Base-by-base conservation (phyloP, 345 rosid species). In the Corymbia maculata region DNA sequence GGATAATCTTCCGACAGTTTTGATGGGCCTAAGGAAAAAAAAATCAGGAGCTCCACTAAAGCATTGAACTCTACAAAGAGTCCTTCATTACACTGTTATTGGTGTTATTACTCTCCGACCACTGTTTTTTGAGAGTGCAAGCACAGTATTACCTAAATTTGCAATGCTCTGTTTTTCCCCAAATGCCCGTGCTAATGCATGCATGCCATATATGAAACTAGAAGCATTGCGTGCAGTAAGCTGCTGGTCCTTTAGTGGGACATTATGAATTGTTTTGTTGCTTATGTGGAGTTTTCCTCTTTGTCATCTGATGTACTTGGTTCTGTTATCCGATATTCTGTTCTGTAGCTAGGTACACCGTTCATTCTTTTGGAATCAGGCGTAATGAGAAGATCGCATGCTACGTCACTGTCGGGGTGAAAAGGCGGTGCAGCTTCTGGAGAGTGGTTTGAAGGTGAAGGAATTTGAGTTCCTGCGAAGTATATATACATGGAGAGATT, bases 391-490 rank as follows among this genome's bases (percentile, higher is more conserved):
- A 94, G 91, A 94, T 95, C 10, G 96, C 96, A 9, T 95, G 98
- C 92, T 94, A 95, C 79, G 96, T 95, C 13, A 94, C 96, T 42
- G 98, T 94, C 15, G 96, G 70, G 96, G 96, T 21, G 98, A 95
- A 44, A 95, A 95, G 89, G 97, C 97, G 24, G 94, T 95, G 98
- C 97, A 95, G 90, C 92, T 95, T n/a, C 89, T 95, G 70, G 96
- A 95, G 88, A 95, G 98, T 68, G 98, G 98, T 30, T 89, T 95
- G 92, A 94, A 95, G 91, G 98, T 94, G 52, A 95, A 95, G 92
- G 96, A 95, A 85, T 94, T 94, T 24, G 96, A 95, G 89, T 91
- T 95, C 30, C 88, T 94, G 66, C 91, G 97, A 47, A 93, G 93
- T n/a, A n/a, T n/a, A n/a, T n/a, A n/a, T n/a, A n/a, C n/a, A n/a